Conservation (phyloP, 495 filamentous ascomycete genomes). For the Xylaria nigripes region DNA sequence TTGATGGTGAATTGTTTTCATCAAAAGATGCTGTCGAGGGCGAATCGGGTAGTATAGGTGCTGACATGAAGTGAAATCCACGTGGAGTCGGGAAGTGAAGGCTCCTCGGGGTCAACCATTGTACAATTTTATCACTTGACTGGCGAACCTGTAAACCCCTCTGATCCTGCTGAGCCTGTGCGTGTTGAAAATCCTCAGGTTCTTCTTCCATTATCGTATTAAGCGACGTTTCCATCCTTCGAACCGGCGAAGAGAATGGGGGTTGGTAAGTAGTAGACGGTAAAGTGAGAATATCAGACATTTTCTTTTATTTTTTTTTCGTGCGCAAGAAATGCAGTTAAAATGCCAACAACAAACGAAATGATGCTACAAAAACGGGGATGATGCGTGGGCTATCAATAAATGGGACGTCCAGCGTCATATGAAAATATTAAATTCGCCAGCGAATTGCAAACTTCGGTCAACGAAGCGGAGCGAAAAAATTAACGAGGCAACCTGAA, state of each 20-base stretch:
- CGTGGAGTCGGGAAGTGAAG: slow-evolving; percentile 56
- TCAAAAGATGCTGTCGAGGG: slow-evolving; percentile 39
- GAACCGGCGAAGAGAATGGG: slow-evolving; percentile 59
- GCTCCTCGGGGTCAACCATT: slow-evolving; percentile 50
- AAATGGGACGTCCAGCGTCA: slow-evolving; percentile 38
- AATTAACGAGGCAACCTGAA: slow-evolving; percentile 29
- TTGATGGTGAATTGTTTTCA: slow-evolving; percentile 41
- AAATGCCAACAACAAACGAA: slow-evolving; percentile 15
- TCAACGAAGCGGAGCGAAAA: slow-evolving; percentile 42
- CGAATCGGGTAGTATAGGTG: slow-evolving; percentile 41
- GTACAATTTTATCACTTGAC: slow-evolving; percentile 43
- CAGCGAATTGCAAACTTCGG: slow-evolving; percentile 41
- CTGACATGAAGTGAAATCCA: slow-evolving; percentile 50
- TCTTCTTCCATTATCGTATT: slow-evolving; percentile 83
- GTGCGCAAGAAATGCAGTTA: slow-evolving; percentile 20
- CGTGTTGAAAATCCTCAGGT: slow-evolving; percentile 25
- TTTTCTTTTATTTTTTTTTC: slow-evolving; percentile 29
- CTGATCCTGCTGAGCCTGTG: slow-evolving; percentile 16
- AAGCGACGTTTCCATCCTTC: slow-evolving; percentile 57
- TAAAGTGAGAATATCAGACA: slow-evolving; percentile 50
- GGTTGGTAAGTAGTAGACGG: slow-evolving; percentile 53
- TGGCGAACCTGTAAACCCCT: slow-evolving; percentile 30
- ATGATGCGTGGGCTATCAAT: slow-evolving; percentile 14
- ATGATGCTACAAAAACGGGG: slow-evolving; percentile 8
- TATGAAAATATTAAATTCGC: slow-evolving; percentile 19